Base-by-base conservation (phyloP, 345 rosid genomes). In the Mallotus nudiflorus region DNA sequence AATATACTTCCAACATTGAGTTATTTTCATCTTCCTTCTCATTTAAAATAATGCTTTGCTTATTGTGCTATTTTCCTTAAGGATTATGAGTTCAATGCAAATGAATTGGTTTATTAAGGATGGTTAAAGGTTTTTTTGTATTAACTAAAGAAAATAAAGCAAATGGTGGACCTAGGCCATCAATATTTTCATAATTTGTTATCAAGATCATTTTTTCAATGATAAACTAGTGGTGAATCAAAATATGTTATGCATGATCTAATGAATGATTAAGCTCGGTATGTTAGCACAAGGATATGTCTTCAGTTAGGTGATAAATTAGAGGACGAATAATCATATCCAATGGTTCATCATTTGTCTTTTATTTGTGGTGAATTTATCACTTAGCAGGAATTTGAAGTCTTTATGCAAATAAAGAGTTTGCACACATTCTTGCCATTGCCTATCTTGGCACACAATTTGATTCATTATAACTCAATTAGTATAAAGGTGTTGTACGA, bases 1-100 rank as follows among this genome's bases (percentile, higher is more conserved):
- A 33, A 18, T 7, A 63, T 78, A 2, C 58, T 65, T 37, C 48
- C 76, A 0, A 62, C 61, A 12, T 68, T 78, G 55, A 78, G 82
- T 22, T 78, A 74, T 20, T 20, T 29, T 15, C 59, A 72, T 61
- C 69, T 77, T 5, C 73, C 81, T 14, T 31, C 45, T 2, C 25
- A 60, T 31, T 20, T 72, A 6, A 68, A 73, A 19, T 27, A 22
- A 28, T 77, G 81, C 18, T 77, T 77, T 1, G 61, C 73, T 11
- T 72, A 61, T 2, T 72, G 73, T 20, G 70, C 81, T 0, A 50
- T 68, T 35, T 68, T 77, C 40, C 77, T 73, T 0, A 68, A 72
- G 51, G 77, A 51, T 53, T 72, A 48, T 18, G 56, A 52, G 8
- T 56, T 56, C 3, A 19, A 56, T 28, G 8, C 27, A 19, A 27